A percentile compares a stretch with the other conserved stretches of the same genome.
Evolutionary conservation across 2,329 filamentous ascomycete species (phyloP).

Genomic region (Pseudocercospora ulei): DNA sequence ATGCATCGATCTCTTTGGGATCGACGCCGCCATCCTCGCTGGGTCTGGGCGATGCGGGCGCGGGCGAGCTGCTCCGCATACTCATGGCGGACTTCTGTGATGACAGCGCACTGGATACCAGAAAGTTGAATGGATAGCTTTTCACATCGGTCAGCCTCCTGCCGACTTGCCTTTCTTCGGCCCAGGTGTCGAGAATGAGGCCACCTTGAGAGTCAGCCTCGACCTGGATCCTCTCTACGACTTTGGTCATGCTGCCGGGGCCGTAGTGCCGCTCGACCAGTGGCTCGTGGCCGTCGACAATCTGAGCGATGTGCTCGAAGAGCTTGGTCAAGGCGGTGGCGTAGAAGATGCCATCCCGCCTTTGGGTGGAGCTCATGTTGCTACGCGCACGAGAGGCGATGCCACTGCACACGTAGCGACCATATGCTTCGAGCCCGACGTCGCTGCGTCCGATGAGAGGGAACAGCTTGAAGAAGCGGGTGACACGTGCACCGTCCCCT

Average conservation of each 20-base stretch:
- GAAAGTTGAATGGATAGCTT: conserved; percentile 93
- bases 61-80: conserved; percentile 63
- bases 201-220: conserved; percentile 95
- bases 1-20: conserved; percentile 87
- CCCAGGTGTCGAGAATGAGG: conserved; percentile 91
- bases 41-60: conserved; percentile 47
- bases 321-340: conserved; percentile 80
- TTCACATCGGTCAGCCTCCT: conserved; percentile 88
- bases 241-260: conserved; percentile 80
- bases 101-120: conserved; percentile 86
- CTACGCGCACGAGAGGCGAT: conserved; percentile 74
- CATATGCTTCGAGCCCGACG: conserved; percentile 87
- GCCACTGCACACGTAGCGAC: conserved; percentile 88
- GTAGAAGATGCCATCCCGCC: conserved; percentile 79
- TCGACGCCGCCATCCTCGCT: conserved; percentile 89
- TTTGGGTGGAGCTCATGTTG: conserved; percentile 59
- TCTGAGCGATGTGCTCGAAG: conserved; percentile 95
- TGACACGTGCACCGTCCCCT: conserved; percentile 79
- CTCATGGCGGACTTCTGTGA: conserved; percentile 55
- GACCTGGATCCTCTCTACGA: conserved; percentile 83
- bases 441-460: conserved; percentile 83
- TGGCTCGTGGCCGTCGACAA: conserved; percentile 81
- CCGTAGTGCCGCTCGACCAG: conserved; percentile 94
- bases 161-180: conserved; percentile 75
- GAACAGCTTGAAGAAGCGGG: conserved; percentile 95